Conservation (phyloP, 768 basidiomycete species). For the Sporobolomyces pararoseus region DNA sequence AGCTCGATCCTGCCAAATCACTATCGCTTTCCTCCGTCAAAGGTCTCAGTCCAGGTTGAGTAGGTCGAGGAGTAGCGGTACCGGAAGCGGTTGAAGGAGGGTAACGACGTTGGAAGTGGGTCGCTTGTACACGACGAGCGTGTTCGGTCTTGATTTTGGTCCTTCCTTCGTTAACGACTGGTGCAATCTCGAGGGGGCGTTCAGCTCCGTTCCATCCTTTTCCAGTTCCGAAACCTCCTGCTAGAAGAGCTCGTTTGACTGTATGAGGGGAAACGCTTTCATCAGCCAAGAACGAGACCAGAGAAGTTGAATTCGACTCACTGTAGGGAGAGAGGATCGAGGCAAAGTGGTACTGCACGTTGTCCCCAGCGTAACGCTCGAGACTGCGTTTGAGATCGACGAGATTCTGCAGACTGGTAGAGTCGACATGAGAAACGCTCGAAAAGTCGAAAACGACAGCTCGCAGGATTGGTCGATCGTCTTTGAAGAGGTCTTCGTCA, state of each 20-base stretch:
- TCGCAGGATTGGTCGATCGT: constrained; percentile 59
- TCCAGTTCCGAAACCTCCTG: constrained; percentile 87
- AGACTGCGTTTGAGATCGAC: constrained; percentile 81
- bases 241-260: constrained; percentile 63
- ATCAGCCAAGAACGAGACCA: neutral
- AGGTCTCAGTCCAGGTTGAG: neutral
- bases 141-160: constrained; percentile 25
- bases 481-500: constrained; percentile 11
- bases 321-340: constrained; percentile 87
- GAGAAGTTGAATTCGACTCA: constrained; percentile 4
- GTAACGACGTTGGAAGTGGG: constrained; percentile 32
- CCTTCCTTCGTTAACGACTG: constrained; percentile 59
- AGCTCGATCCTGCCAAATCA: neutral
- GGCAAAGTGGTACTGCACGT: constrained; percentile 85
- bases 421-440: constrained; percentile 78
- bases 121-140: constrained; percentile 7
- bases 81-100: constrained; percentile 18
- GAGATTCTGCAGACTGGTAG: constrained; percentile 83
- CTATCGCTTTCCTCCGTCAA: neutral
- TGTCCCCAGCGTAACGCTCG: constrained; percentile 68
- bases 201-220: constrained; percentile 48
- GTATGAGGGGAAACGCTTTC: neutral
- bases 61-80: constrained; percentile 14
- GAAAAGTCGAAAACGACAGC: constrained; percentile 92
- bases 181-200: constrained; percentile 63